A percentile compares a stretch with the other conserved stretches of the same genome.
Evolutionary conservation across 2,329 filamentous ascomycete species (phyloP).

Genomic region (Penicillium rolfsii): DNA sequence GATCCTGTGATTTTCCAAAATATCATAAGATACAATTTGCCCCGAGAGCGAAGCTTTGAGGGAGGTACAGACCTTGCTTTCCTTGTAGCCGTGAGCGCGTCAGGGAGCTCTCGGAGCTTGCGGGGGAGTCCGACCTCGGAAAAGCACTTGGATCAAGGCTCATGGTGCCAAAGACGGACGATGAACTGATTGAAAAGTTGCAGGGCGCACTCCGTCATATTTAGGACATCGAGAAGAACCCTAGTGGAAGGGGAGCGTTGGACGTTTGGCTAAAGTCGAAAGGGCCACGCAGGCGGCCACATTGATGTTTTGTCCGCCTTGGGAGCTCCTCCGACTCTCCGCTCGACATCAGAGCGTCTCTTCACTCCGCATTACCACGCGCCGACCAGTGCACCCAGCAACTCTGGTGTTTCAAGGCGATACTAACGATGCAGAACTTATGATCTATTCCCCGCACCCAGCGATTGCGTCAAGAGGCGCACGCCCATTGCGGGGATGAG

Average conservation of each 20-base stretch:
- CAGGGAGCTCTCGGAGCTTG: conserved; percentile 81
- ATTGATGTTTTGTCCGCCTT: conserved; percentile 33
- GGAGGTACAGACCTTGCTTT: conserved; percentile 67
- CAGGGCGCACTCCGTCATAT: conserved; percentile 41
- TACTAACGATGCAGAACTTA: conserved; percentile 17
- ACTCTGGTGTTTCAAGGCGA: background rate
- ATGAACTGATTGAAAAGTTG: conserved; percentile 26
- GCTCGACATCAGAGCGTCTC: conserved; percentile 26
- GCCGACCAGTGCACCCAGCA: background rate
- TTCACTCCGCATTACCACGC: conserved; percentile 5
- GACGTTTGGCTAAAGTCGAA: conserved; percentile 23
- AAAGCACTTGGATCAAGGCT: conserved; percentile 48
- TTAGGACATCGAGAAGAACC: conserved; percentile 33
- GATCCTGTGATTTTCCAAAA: conserved; percentile 32
- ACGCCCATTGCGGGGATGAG: conserved; percentile 30
- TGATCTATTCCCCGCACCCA: conserved; percentile 21
- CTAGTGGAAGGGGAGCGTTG: conserved; percentile 17
- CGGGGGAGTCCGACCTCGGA: conserved; percentile 64
- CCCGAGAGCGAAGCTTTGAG: background rate
- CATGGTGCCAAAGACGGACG: conserved; percentile 43
- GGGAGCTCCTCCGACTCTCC: conserved; percentile 19
- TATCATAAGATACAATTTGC: conserved; percentile 3
- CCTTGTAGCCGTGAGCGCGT: conserved; percentile 77
- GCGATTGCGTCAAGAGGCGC: conserved; percentile 29
- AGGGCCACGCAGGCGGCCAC: conserved; percentile 32